A percentile compares a stretch with the other conserved stretches of the same genome.
Conservation (phyloP, 1,284 basidiomycete genomes). For the Tremellales sp. region DNA sequence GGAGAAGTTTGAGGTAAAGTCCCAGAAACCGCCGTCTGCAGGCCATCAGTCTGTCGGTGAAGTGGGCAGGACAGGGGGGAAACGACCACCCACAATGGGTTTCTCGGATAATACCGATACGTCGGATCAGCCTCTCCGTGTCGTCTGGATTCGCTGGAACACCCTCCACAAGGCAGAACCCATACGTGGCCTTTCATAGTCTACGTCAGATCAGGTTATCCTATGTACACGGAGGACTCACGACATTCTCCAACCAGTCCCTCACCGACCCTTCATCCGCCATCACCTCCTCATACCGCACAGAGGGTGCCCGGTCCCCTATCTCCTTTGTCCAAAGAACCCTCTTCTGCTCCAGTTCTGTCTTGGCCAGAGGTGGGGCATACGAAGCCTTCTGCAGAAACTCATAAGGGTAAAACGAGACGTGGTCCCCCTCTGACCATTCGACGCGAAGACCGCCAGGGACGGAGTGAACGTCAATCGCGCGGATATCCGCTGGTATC, state of each 20-base stretch:
- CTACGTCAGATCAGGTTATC: constrained; percentile 2
- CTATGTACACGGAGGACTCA: constrained; percentile 51
- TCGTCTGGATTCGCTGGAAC: constrained; percentile 77
- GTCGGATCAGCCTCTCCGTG: constrained; percentile 71
- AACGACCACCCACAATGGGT: constrained; percentile 69
- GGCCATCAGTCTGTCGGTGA: no score
- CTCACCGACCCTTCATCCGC: constrained; percentile 67
- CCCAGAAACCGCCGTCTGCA: constrained; percentile 89
- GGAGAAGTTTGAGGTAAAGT: constrained; percentile 87
- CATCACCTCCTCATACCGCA: constrained; percentile 57
- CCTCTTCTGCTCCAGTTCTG: constrained; percentile 53
- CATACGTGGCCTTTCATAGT: no score
- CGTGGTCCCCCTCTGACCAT: constrained; percentile 61
- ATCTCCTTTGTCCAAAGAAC: constrained; percentile 80
- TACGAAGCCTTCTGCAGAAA: constrained; percentile 34
- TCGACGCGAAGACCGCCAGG: constrained; percentile 21
- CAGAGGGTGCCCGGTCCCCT: constrained; percentile 66
- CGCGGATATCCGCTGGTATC: constrained; percentile 68
- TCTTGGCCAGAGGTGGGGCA: constrained; percentile 26
- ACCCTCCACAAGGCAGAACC: constrained; percentile 81
- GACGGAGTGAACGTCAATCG: constrained; percentile 10
- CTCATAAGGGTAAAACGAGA: constrained; percentile 68
- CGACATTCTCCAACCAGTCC: constrained; percentile 80
- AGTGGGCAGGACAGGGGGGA: constrained; percentile 4
- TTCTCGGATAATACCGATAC: constrained; percentile 85